A percentile compares a stretch with the other conserved stretches of the same genome.
These are phyloP conservation scores for Rhododendron vialii DNA, from an alignment of 148 eudicot species.

Conservation along the genomic window DNA sequence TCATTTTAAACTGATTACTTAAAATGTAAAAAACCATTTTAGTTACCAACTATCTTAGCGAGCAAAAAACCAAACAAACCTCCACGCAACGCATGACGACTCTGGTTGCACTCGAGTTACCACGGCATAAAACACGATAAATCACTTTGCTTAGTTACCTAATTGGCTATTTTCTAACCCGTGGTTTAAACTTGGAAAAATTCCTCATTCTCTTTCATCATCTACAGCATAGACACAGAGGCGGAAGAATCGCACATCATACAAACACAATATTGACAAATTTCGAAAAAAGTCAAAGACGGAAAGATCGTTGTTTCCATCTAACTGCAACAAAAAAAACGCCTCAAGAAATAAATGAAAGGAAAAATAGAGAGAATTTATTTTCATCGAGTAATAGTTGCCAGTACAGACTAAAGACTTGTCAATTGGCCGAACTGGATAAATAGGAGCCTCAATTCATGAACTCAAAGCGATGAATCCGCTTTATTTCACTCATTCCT, in stretches of 20 bases:
- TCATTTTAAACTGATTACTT: not conserved
- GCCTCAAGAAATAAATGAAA: not conserved
- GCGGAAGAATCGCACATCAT: not conserved
- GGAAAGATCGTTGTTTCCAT: not conserved
- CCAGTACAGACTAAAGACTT: not conserved
- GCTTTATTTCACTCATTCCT: not conserved
- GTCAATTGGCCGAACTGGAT: not conserved
- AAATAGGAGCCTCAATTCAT: not conserved
- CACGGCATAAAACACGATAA: not conserved
- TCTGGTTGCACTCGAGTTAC: not conserved
- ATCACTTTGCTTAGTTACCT: not conserved
- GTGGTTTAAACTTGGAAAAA: not conserved
- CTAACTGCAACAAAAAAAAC: not conserved
- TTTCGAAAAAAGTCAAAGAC: not conserved
- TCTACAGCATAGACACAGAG: not conserved
- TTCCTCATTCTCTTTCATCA: not conserved
- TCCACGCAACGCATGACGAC: not conserved
- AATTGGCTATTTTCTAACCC: not conserved
- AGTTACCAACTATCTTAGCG: not conserved
- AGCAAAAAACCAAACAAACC: not conserved
- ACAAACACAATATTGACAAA: not conserved
- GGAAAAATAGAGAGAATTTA: not conserved
- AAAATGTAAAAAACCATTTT: no score
- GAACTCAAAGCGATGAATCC: not conserved
- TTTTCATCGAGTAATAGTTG: not conserved